phyloP scores from a whole-genome alignment of 306 rosid species.

The Phaseolus lunatus region DNA sequence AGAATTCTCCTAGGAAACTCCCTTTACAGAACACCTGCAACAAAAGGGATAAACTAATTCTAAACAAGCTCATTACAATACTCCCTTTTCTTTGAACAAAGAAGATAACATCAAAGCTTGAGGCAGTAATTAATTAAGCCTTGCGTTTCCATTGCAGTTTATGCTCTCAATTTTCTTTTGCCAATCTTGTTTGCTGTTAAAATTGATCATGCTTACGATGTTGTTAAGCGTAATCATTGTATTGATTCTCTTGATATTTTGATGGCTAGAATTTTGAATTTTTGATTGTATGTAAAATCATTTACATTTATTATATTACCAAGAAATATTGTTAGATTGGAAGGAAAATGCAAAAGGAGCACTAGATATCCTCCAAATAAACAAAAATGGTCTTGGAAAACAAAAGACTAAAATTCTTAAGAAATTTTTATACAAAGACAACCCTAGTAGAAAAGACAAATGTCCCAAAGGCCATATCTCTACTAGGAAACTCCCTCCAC shows the following conservation, averaged over 20 bases:
- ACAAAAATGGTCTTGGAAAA: background rate
- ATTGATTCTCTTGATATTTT: constrained; percentile 16
- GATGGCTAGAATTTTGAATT: background rate
- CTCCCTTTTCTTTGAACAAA: constrained; percentile 27
- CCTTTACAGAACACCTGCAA: background rate
- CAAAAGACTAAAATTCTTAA: background rate
- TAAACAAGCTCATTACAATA: background rate
- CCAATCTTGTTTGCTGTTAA: constrained; percentile 12
- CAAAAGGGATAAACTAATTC: background rate
- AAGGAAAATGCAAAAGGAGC: background rate
- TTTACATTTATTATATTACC: background rate
- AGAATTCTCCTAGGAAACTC: background rate
- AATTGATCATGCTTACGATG: constrained; percentile 17
- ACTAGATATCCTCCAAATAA: constrained; percentile 19
- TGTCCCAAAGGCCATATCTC: background rate
- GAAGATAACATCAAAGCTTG: background rate
- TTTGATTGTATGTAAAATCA: background rate
- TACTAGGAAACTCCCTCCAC: background rate
- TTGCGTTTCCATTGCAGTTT: background rate
- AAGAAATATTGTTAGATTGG: constrained; percentile 2
- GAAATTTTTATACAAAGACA: background rate
- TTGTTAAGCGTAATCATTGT: constrained; percentile 10
- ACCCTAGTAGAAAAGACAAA: constrained; percentile 15
- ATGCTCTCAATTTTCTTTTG: background rate
- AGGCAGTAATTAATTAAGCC: background rate